Base-by-base conservation (phyloP, 169 alveolate genomes). In the Plasmodium relictum region DNA sequence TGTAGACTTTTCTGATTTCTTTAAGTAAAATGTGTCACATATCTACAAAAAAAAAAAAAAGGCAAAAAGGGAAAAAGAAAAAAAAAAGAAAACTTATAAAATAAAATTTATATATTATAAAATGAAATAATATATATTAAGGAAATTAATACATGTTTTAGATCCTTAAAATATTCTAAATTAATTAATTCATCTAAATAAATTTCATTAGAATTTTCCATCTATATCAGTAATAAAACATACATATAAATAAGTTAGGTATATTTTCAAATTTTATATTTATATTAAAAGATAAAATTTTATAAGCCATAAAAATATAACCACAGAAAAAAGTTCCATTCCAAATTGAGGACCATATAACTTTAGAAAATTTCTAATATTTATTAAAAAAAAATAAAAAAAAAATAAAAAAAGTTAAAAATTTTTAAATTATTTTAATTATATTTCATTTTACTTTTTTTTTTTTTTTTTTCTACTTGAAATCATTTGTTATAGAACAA, bases 301-400 rank as follows among this genome's bases (percentile, higher is more conserved):
- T 31, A 31, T 31, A 31, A 54, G 22, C 22, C n/a, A 22, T n/a
- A 22, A 18, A 59, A 59, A 74, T 41, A 3, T 52, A 66, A 63
- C 61, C 45, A 85, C 87, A 22, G 72, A 58, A 39, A 72, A 62
- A 10, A 59, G 76, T 22, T 86, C 92, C 74, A 86, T 86, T 52
- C 92, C 92, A 45, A 58, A 86, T 52, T 86, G 92, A 31, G 87
- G 87, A 3, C 92, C 92, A 24, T 70, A 61, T 16, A 44, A 31
- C 56, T 62, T 86, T 31, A 86, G 70, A 48, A 86, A 86, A 63
- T 45, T 70, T 65, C 92, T 86, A 54, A 0, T 14, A 10, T 71
- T 16, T 14, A 22, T n/a, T 9, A 16, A 45, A 73, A 73, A 14
- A 59, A 20, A 12, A 68, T 10, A 78, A 78, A 6, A 31, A 58